Percentiles rank a stretch among this genome's conserved stretches.
These are phyloP conservation scores for Chimonanthus salicifolius DNA, from an alignment of 164 flowering plant species.

Conservation along the genomic window DNA sequence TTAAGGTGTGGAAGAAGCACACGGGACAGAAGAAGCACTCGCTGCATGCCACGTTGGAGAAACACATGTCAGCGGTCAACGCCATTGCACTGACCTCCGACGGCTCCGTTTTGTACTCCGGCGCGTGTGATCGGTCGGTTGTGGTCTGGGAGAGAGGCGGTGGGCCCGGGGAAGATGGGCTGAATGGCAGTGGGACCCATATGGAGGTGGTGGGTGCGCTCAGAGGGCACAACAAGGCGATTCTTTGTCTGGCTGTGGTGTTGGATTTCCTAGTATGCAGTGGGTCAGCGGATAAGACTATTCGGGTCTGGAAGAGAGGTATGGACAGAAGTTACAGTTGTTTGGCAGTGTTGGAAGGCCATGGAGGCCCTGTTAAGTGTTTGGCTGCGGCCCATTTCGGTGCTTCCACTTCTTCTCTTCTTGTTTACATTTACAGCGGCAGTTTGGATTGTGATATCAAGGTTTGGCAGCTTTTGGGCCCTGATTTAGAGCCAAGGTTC, in stretches of 20 bases:
- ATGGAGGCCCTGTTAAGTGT: slow-evolving; percentile 76
- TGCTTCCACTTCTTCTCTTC: slow-evolving; percentile 15
- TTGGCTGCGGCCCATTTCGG: slow-evolving; percentile 35
- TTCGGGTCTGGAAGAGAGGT: slow-evolving; percentile 69
- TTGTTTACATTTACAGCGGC: slow-evolving; percentile 53
- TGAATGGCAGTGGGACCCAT: not conserved
- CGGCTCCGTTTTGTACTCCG: slow-evolving; percentile 63
- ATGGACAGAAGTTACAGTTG: slow-evolving; percentile 36
- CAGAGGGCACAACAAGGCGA: slow-evolving; percentile 64
- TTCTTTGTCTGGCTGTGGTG: slow-evolving; percentile 59
- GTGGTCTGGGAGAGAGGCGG: slow-evolving; percentile 59
- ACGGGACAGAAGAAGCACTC: slow-evolving; percentile 44
- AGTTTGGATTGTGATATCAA: slow-evolving; percentile 75
- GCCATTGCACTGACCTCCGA: slow-evolving; percentile 59
- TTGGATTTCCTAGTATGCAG: slow-evolving; percentile 47
- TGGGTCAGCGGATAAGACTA: slow-evolving; percentile 80
- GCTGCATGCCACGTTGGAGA: slow-evolving; percentile 48
- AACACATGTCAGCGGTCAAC: slow-evolving; percentile 72
- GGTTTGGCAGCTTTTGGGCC: slow-evolving; percentile 48
- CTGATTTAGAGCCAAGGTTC: not conserved
- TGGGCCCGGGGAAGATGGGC: not conserved
- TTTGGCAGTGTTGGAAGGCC: slow-evolving; percentile 75
- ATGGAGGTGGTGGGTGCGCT: slow-evolving; percentile 57
- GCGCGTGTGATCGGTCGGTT: slow-evolving; percentile 69
- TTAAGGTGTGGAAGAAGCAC: slow-evolving; percentile 71